A percentile compares a stretch with the other conserved stretches of the same genome.
Evolutionary conservation across 2,329 filamentous ascomycete species (phyloP).

Genomic region (Beauveria scarabaeidicola): DNA sequence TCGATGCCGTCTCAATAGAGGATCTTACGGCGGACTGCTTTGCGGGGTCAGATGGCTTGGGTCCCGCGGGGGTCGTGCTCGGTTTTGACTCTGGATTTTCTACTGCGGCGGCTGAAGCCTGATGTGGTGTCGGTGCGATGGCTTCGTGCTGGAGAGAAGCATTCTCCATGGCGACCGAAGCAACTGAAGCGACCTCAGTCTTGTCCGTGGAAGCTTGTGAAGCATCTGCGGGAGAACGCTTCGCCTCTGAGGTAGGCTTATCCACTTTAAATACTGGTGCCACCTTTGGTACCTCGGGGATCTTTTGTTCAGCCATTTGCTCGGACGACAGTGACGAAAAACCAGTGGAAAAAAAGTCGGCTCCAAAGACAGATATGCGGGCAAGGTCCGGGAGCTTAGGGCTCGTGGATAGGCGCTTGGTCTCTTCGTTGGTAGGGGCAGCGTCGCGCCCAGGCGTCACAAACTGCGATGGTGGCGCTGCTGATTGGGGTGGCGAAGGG

Average conservation of each 20-base stretch:
- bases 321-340: slow-evolving; percentile 13
- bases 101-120: neutral
- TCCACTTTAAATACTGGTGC: slow-evolving; percentile 8
- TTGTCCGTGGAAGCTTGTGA: neutral
- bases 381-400: slow-evolving; percentile 50
- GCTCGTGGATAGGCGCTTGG: slow-evolving; percentile 38
- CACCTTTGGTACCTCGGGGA: slow-evolving; percentile 6
- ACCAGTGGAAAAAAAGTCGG: slow-evolving; percentile 42
- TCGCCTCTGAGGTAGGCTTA: neutral
- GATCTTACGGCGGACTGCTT: neutral
- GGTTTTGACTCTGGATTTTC: neutral
- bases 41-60: neutral
- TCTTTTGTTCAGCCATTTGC: slow-evolving; percentile 6
- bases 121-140: neutral
- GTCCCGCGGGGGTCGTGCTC: neutral
- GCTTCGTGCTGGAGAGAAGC: neutral
- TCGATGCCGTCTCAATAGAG: neutral
- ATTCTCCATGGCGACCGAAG: neutral
- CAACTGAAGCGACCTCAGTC: neutral
- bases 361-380: slow-evolving; percentile 52
- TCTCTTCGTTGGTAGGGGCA: slow-evolving; percentile 11
- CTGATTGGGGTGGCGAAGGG: neutral
- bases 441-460: neutral
- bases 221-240: neutral
- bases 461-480: neutral